A percentile compares a stretch with the other conserved stretches of the same genome.
phyloP scores from a whole-genome alignment of 1,139 yeast species.

The Suhomyces bokatorum region DNA sequence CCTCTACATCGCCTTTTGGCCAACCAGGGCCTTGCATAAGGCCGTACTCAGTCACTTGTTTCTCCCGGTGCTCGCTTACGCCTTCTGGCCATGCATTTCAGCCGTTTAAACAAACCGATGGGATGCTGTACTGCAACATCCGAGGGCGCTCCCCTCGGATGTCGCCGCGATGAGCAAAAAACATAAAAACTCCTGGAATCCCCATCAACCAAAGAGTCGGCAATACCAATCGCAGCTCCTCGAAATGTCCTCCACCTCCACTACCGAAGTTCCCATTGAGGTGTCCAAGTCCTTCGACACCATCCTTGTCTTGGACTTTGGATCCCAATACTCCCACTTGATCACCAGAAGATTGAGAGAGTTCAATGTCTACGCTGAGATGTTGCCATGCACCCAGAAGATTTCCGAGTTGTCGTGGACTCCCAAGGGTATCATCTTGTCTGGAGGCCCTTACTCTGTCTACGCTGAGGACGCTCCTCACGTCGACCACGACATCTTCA shows the following conservation, averaged over 20 bases:
- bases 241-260: constrained; percentile 12
- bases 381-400: constrained; percentile 98
- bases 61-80: constrained; percentile 2
- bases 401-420: constrained; percentile 88
- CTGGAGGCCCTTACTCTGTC: constrained; percentile 98
- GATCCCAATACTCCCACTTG: constrained; percentile 96
- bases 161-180: constrained; percentile 13
- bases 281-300: constrained; percentile 92
- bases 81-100: constrained; percentile 1
- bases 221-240: constrained; percentile 5
- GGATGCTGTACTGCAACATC: neutral
- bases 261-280: constrained; percentile 46
- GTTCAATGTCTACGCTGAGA: constrained; percentile 96
- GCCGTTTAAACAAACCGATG: neutral
- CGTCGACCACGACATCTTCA: constrained; percentile 91
- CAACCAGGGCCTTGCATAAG: neutral
- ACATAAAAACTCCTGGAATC: constrained; percentile 6
- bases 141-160: constrained; percentile 3
- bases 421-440: constrained; percentile 93
- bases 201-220: constrained; percentile 4
- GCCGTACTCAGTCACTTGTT: neutral
- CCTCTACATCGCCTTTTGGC: neutral
- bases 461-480: constrained; percentile 96
- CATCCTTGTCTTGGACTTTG: constrained; percentile 94
- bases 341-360: constrained; percentile 98